phyloP scores from a whole-genome alignment of 179 eudicot species.

The Spinacia oleracea region DNA sequence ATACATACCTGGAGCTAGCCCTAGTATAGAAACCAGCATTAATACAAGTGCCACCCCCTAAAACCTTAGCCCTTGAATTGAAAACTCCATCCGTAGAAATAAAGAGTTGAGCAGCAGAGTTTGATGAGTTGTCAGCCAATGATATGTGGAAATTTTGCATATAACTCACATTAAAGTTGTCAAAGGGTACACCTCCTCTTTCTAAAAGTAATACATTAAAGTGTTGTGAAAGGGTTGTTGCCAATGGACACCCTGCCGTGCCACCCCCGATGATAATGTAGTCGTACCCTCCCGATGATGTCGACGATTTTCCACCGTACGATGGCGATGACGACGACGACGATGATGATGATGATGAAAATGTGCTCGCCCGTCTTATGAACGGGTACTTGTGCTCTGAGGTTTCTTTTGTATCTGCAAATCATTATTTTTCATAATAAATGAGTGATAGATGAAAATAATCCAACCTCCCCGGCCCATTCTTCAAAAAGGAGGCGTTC shows the following conservation, averaged over 20 bases:
- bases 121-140: conserved; percentile 66
- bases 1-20: conserved; percentile 70
- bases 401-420: conserved; percentile 24
- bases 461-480: no score
- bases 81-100: conserved; percentile 80
- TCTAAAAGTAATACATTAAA: conserved; percentile 71
- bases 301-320: conserved; percentile 2
- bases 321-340: conserved; percentile 30
- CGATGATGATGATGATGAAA: conserved; percentile 34
- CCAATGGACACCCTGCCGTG: conserved; percentile 91
- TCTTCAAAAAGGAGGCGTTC: no score
- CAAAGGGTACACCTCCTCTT: conserved; percentile 85
- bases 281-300: conserved; percentile 40
- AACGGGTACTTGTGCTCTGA: conserved; percentile 48
- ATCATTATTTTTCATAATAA: neutral
- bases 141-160: conserved; percentile 78
- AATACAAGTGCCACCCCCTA: conserved; percentile 86
- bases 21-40: conserved; percentile 97
- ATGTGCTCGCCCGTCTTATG: conserved; percentile 63
- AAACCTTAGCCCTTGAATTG: conserved; percentile 74
- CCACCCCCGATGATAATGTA: conserved; percentile 94
- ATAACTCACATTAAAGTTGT: conserved; percentile 54
- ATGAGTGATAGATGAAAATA: neutral
- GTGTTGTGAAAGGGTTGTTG: conserved; percentile 71
- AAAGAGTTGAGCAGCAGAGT: conserved; percentile 72